These are phyloP conservation scores for Stachybotrys elegans DNA, from an alignment of 2,329 filamentous ascomycete species.

Conservation along the genomic window DNA sequence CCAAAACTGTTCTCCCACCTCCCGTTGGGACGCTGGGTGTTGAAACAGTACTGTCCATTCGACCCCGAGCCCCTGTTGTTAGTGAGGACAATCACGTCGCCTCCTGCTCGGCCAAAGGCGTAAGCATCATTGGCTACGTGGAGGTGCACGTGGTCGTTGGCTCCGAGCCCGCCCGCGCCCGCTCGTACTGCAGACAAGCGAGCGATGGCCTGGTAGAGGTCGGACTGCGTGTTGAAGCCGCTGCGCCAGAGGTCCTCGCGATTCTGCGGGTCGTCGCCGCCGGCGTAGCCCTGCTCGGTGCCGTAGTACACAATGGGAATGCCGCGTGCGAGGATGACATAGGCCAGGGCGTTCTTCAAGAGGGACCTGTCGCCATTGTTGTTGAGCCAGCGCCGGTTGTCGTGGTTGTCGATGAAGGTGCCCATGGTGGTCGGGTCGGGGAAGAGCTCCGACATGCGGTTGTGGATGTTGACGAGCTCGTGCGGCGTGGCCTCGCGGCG, in stretches of 20 bases:
- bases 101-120: conserved; percentile 38
- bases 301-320: conserved; percentile 63
- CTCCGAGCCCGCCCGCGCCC: conserved; percentile 36
- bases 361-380: conserved; percentile 48
- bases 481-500: conserved; percentile 32
- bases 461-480: conserved; percentile 32
- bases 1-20: conserved; percentile 36
- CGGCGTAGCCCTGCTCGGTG: conserved; percentile 55
- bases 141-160: conserved; percentile 38
- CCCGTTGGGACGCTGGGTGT: conserved; percentile 28
- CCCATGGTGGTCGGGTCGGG: conserved; percentile 41
- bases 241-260: conserved; percentile 57
- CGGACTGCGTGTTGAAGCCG: conserved; percentile 37
- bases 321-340: conserved; percentile 55
- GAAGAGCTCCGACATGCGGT: conserved; percentile 28
- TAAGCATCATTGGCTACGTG: conserved; percentile 36
- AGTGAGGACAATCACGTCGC: conserved; percentile 39
- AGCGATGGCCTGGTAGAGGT: conserved; percentile 41
- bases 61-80: conserved; percentile 35
- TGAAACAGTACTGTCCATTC: conserved; percentile 35
- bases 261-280: conserved; percentile 41
- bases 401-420: conserved; percentile 56
- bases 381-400: conserved; percentile 48
- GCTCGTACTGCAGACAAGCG: conserved; percentile 39
- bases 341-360: conserved; percentile 57